Base-by-base conservation (phyloP, 495 filamentous ascomycete genomes). In the Paragyromitra xinjiangensis region DNA sequence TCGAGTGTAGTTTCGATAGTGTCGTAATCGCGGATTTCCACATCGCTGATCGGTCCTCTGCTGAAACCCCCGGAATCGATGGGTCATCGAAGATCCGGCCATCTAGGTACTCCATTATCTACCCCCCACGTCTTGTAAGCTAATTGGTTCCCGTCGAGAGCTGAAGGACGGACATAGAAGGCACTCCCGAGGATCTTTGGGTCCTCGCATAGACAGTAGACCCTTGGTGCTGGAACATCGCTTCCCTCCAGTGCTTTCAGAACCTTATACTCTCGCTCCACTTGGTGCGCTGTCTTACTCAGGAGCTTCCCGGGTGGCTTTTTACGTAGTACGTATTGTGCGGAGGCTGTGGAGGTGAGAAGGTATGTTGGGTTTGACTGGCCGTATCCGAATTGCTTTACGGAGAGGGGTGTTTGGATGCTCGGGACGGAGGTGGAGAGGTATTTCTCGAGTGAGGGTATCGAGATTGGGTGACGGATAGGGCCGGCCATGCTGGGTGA, bases 351-450 rank as follows among this genome's bases (percentile, higher is more conserved):
- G 72, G 89, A 88, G 9, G 89, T 96, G 74, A 98, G 87, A 70
- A 93, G 92, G 85, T 98, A 98, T 7, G 95, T 98, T 39, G 95
- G 95, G 83, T 98, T 99, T 58, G 93, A 97, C 85, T 98, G 95
- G 65, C 95, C 95, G 82, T 95, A 99, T 78, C 94, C 92, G 82
- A 98, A 99, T 92, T 98, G 95, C 84, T 97, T 93, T 79, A 97
- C 85, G 55, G 93, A 90, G 69, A 99, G 83, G 7, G 95, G 95
- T 22, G 88, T 86, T 84, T 91, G 87, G 82, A 99, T 94, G 75
- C 90, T 86, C 1, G 94, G 92, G 37, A 96, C 92, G 84, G 92
- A 88, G 73, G 88, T 83, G 70, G 86, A 84, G 77, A 99, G 87
- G 85, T 94, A 98, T 58, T 85, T 85, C 85, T 96, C 93, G 70